Percentiles rank a stretch among this genome's conserved stretches.
Conservation (phyloP, 371 early-diverging fungal species). For the Mortierella sp. region DNA sequence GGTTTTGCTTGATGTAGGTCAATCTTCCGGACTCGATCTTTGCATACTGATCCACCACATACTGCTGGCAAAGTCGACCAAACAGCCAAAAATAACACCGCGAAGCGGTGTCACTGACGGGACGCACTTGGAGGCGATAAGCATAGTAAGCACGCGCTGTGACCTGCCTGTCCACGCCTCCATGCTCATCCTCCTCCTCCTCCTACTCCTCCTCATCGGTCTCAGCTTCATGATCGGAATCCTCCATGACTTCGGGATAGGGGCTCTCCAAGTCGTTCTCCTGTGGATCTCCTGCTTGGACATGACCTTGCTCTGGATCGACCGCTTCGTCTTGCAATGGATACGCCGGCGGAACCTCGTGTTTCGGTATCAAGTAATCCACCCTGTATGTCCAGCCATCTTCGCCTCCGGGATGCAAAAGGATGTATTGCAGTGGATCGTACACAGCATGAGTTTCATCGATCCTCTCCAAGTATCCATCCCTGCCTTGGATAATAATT, state of each 20-base stretch:
- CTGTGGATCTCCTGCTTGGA: not conserved
- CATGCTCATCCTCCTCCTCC: not conserved
- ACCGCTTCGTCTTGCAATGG: not conserved
- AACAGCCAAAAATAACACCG: constrained; percentile 9
- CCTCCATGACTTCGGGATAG: too few relatives aligned
- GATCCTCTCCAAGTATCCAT: not conserved
- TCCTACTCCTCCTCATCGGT: not conserved
- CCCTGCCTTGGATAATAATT: constrained; percentile 14
- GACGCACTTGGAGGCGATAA: constrained; percentile 11
- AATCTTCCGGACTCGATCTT: constrained; percentile 22
- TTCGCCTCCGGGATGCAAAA: constrained; percentile 30
- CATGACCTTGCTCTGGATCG: not conserved
- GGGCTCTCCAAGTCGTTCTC: not conserved
- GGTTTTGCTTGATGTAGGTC: not conserved
- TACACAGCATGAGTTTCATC: constrained; percentile 7
- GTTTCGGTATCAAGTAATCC: not conserved
- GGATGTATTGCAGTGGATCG: constrained; percentile 36
- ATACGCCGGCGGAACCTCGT: not conserved
- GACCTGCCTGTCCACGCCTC: not conserved
- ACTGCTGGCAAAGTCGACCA: constrained; percentile 25
- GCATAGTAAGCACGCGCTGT: constrained; percentile 2
- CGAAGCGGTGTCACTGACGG: not conserved
- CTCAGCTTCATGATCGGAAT: not conserved
- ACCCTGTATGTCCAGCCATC: constrained; percentile 16
- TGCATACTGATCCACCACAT: constrained; percentile 18